These are phyloP conservation scores for Coemansia sp. DNA, from an alignment of 192 early-diverging fungal species.

Conservation along the genomic window DNA sequence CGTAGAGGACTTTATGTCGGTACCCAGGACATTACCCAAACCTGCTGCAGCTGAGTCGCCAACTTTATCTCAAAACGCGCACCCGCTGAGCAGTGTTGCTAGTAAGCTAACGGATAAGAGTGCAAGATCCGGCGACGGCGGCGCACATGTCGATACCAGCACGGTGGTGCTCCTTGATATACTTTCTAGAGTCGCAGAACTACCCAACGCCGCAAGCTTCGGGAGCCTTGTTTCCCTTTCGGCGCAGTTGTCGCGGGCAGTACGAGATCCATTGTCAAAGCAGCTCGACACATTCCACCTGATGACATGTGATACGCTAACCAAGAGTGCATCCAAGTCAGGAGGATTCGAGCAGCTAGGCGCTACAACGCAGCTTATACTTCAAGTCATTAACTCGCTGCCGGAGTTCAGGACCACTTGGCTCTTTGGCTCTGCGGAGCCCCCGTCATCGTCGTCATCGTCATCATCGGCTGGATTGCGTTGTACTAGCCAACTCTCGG, in stretches of 20 bases:
- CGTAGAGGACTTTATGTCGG: slow-evolving; percentile 35
- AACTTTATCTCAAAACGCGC: neutral
- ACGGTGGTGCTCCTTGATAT: slow-evolving; percentile 19
- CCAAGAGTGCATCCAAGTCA: neutral
- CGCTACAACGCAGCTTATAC: slow-evolving; percentile 26
- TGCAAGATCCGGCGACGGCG: neutral
- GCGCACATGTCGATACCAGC: neutral
- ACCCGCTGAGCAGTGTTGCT: neutral
- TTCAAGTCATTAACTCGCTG: slow-evolving; percentile 16
- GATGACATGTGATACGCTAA: slow-evolving; percentile 17
- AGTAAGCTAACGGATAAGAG: neutral
- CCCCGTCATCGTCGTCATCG: neutral
- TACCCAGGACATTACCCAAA: slow-evolving; percentile 14
- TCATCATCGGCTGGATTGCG: neutral
- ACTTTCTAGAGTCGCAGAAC: slow-evolving; percentile 18
- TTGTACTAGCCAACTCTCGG: slow-evolving; percentile 8
- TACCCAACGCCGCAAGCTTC: slow-evolving; percentile 13
- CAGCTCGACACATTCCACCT: slow-evolving; percentile 22
- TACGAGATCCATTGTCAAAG: neutral
- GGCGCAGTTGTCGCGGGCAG: slow-evolving; percentile 21
- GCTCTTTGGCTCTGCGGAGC: slow-evolving; percentile 16
- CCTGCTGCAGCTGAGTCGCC: neutral
- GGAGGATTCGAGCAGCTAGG: slow-evolving; percentile 17
- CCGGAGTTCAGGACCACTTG: slow-evolving; percentile 20
- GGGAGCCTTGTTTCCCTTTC: slow-evolving; percentile 32